These are phyloP conservation scores for Capsicum baccatum DNA, from an alignment of 257 asterid species.

Conservation along the genomic window DNA sequence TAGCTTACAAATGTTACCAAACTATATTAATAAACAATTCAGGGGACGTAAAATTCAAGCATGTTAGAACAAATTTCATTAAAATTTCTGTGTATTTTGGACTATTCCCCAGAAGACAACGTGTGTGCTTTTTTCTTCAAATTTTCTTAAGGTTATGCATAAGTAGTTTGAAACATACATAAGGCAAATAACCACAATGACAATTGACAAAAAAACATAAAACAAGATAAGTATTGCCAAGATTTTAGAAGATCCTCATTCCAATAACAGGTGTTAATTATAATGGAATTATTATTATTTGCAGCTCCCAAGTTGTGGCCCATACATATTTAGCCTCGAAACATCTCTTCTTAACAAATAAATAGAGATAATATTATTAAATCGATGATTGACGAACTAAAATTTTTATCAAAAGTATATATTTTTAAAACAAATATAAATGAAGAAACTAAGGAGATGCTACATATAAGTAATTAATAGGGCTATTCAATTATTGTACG, in stretches of 20 bases:
- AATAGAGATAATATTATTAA: not conserved
- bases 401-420: not conserved
- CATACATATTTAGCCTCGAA: not conserved
- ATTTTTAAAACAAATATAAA: not conserved
- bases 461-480: too few species aligned
- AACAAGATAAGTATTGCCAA: not conserved
- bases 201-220: not conserved
- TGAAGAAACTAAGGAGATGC: not conserved
- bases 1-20: too few species aligned
- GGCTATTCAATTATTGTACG: too few species aligned
- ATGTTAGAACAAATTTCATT: too few species aligned
- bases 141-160: not conserved
- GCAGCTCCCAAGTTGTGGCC: not conserved
- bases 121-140: not conserved
- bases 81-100: too few species aligned
- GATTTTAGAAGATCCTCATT: slow-evolving; percentile 11
- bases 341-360: not conserved
- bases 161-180: not conserved
- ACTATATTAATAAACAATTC: too few species aligned
- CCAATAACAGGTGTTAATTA: slow-evolving; percentile 2
- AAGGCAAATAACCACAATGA: not conserved
- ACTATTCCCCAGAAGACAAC: not conserved
- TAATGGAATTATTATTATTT: not conserved
- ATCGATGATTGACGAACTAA: not conserved
- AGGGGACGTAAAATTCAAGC: too few species aligned